A percentile compares a stretch with the other conserved stretches of the same genome.
phyloP scores from a whole-genome alignment of 2,329 filamentous ascomycete genomes.

The Fusarium sp. region DNA sequence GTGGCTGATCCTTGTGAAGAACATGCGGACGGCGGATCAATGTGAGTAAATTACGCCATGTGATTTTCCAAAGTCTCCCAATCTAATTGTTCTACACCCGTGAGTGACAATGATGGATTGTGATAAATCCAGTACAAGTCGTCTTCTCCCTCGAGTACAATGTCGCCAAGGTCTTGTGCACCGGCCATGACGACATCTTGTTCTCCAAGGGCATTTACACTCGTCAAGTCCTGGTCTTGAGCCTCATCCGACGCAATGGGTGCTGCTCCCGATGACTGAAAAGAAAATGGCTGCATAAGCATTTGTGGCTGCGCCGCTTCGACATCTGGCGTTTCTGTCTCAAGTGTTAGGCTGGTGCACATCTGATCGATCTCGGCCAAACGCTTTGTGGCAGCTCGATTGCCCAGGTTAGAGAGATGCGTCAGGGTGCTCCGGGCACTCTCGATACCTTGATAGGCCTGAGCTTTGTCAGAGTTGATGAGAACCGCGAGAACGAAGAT shows the following conservation, averaged over 20 bases:
- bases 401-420: conserved; percentile 20
- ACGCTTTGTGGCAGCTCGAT: conserved; percentile 21
- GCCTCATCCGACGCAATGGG: not conserved
- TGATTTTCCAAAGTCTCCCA: conserved; percentile 17
- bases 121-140: conserved; percentile 26
- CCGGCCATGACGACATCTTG: not conserved
- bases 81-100: conserved; percentile 18
- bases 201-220: not conserved
- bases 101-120: conserved; percentile 11
- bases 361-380: conserved; percentile 27
- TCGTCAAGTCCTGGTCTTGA: not conserved
- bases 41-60: not conserved
- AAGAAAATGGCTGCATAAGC: conserved; percentile 2
- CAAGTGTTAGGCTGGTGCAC: not conserved
- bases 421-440: conserved; percentile 14
- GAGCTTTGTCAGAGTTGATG: conserved; percentile 9
- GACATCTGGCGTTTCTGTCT: not conserved
- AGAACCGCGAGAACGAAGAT: conserved; percentile 25
- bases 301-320: not conserved
- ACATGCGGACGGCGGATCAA: not conserved
- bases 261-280: not conserved
- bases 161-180: conserved; percentile 15
- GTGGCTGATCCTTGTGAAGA: not conserved
- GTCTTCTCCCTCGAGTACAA: conserved; percentile 22
- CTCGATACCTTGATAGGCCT: conserved; percentile 15